A percentile compares a stretch with the other conserved stretches of the same genome.
Evolutionary conservation across 257 asterid genomes (phyloP).

Genomic region (Agastache rugosa): DNA sequence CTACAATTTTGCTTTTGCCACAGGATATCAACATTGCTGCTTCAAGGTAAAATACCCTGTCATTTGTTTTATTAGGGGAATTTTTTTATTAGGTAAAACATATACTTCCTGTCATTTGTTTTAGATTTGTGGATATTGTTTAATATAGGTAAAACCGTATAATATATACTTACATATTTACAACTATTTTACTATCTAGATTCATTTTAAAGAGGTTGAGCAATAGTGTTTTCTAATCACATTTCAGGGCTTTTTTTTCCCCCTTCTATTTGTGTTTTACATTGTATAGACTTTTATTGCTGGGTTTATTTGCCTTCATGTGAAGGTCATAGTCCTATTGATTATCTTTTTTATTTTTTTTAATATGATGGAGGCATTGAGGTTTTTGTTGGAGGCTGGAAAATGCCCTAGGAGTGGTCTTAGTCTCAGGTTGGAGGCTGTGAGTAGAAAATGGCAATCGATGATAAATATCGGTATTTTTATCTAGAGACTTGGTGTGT

Average conservation of each 20-base stretch:
- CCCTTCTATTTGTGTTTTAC: neutral
- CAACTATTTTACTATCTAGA: neutral
- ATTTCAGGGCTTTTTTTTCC: neutral
- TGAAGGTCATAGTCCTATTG: neutral
- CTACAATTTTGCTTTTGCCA: conserved; percentile 27
- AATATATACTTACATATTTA: neutral
- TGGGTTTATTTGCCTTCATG: neutral
- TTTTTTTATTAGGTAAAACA: neutral
- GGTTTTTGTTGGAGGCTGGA: neutral
- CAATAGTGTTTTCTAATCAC: neutral
- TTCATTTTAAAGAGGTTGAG: neutral
- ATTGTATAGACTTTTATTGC: neutral
- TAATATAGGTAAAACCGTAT: neutral
- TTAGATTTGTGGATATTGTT: neutral
- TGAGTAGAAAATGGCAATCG: neutral
- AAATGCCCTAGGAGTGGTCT: neutral
- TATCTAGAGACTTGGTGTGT: neutral
- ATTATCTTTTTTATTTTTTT: neutral
- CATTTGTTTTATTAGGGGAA: conserved; percentile 13
- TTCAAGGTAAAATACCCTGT: conserved; percentile 53
- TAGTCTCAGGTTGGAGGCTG: neutral
- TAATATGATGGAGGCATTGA: neutral
- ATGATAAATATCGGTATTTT: neutral
- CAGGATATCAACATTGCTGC: conserved; percentile 54
- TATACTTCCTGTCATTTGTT: conserved; percentile 18